Conservation (phyloP, 2,329 filamentous ascomycete genomes). For the Xylaria polymorpha region DNA sequence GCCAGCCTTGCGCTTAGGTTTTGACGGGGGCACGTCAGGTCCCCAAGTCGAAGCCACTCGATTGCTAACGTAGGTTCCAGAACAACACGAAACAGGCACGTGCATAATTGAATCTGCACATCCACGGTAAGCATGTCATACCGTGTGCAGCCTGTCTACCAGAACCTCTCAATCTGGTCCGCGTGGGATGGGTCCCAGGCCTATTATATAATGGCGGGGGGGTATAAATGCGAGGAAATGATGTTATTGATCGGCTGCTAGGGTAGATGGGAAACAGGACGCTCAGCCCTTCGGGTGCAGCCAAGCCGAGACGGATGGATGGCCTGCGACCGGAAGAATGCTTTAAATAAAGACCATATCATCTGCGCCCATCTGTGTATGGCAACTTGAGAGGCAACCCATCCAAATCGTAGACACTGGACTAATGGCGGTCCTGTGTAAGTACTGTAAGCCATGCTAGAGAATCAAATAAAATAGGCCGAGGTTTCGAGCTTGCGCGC, state of each 20-base stretch:
- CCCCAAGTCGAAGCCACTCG: slow-evolving; percentile 19
- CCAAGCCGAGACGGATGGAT: slow-evolving; percentile 26
- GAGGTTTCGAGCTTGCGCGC: slow-evolving; percentile 6
- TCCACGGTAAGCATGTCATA: not conserved
- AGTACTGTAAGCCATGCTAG: slow-evolving; percentile 1
- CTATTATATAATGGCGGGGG: not conserved
- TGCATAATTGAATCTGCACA: not conserved
- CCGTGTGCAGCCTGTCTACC: not conserved
- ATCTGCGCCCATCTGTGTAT: slow-evolving; percentile 1
- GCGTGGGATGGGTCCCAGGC: not conserved
- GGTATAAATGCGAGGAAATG: not conserved
- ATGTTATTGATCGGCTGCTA: slow-evolving; percentile 19
- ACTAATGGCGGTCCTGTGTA: not conserved
- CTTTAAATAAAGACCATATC: not conserved
- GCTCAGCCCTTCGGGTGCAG: slow-evolving; percentile 33
- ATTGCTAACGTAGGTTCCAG: slow-evolving; percentile 9
- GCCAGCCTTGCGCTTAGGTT: slow-evolving; percentile 20
- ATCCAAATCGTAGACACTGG: not conserved
- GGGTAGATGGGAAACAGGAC: slow-evolving; percentile 20
- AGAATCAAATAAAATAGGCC: slow-evolving; percentile 6
- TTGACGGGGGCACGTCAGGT: slow-evolving; percentile 2
- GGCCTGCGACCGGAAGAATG: slow-evolving; percentile 16
- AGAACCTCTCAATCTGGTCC: not conserved
- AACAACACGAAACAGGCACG: slow-evolving; percentile 8
- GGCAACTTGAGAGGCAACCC: slow-evolving; percentile 12